phyloP scores from a whole-genome alignment of 177 flowering plant genomes.

The Vitis hybrid region DNA sequence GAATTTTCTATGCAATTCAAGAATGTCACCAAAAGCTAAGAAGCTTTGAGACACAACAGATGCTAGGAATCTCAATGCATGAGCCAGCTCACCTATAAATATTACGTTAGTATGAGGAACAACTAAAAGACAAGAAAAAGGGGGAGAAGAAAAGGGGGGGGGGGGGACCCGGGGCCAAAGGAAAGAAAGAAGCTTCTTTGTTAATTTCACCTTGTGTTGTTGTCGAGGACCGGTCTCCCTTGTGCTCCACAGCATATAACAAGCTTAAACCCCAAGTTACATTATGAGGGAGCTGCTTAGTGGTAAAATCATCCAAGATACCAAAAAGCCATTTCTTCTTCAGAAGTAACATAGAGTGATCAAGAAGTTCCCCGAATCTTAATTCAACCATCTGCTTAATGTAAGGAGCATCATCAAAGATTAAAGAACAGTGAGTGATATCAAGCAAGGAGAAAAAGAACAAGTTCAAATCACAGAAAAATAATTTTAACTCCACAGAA shows the following conservation, averaged over 20 bases:
- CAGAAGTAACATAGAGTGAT: conserved; percentile 66
- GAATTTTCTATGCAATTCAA: conserved; percentile 82
- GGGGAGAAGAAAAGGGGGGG: neutral
- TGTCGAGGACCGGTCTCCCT: conserved; percentile 71
- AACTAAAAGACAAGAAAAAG: neutral
- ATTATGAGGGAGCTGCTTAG: conserved; percentile 97
- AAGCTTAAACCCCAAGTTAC: conserved; percentile 99
- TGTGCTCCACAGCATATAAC: conserved; percentile 91
- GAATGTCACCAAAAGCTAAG: conserved; percentile 97
- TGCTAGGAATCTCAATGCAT: conserved; percentile 93
- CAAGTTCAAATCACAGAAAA: too few species aligned
- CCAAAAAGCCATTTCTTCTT: conserved; percentile 91
- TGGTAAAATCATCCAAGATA: conserved; percentile 85
- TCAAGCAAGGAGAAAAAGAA: neutral
- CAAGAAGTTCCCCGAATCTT: conserved; percentile 73
- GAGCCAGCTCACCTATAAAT: conserved; percentile 88
- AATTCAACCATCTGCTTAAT: conserved; percentile 80
- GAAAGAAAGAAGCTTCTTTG: too few species aligned
- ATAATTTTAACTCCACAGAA: too few species aligned
- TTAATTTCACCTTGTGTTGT: conserved; percentile 73
- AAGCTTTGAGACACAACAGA: conserved; percentile 99
- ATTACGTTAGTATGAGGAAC: neutral
- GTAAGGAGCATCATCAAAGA: neutral
- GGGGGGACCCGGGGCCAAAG: neutral
- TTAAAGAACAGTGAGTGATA: neutral